These are phyloP conservation scores for Euphorbia schlechtendalii DNA, from an alignment of 441 rosid genomes.

Conservation along the genomic window DNA sequence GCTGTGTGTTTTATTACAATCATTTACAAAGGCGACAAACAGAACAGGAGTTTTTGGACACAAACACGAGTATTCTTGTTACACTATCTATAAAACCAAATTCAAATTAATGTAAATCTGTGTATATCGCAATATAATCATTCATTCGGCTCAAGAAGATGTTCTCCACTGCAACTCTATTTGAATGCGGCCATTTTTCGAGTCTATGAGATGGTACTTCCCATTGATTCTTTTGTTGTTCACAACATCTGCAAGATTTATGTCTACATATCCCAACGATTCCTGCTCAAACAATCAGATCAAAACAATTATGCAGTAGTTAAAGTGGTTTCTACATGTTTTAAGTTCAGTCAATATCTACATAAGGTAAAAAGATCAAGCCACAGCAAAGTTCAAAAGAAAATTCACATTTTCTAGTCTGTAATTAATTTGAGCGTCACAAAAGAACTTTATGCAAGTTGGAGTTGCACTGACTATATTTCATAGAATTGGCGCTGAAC, in stretches of 20 bases:
- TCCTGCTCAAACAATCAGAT: conserved; percentile 56
- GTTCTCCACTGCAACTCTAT: conserved; percentile 89
- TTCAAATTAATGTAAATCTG: not conserved
- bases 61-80: not conserved
- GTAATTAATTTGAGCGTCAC: too few relatives aligned
- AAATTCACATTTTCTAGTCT: too few relatives aligned
- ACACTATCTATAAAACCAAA: conserved; percentile 2
- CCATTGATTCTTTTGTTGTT: conserved; percentile 80
- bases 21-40: conserved; percentile 21
- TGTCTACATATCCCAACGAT: conserved; percentile 64
- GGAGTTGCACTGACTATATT: too few relatives aligned
- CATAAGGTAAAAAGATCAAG: too few relatives aligned
- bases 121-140: not conserved
- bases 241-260: conserved; percentile 68
- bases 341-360: too few relatives aligned
- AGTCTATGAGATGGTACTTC: conserved; percentile 87
- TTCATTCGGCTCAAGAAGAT: conserved; percentile 23
- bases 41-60: conserved; percentile 11
- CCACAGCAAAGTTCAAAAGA: too few relatives aligned
- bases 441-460: too few relatives aligned
- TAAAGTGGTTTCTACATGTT: too few relatives aligned
- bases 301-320: too few relatives aligned
- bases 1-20: conserved; percentile 9
- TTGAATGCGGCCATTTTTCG: conserved; percentile 76
- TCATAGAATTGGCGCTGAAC: too few relatives aligned